phyloP scores from a whole-genome alignment of 768 basidiomycete species.

The Hygrophoropsis aurantiaca region DNA sequence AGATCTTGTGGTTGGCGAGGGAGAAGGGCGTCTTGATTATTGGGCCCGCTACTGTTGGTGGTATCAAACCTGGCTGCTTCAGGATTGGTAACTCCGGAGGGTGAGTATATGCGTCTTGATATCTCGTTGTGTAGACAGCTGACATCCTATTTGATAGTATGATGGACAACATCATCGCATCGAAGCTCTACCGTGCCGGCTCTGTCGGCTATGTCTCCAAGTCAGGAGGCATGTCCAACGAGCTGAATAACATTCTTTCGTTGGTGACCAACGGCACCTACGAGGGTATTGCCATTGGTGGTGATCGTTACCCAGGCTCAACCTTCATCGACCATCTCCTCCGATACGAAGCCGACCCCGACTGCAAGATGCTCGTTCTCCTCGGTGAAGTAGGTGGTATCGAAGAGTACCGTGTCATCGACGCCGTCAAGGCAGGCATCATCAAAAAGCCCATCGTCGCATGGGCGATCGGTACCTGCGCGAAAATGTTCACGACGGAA shows the following conservation, averaged over 20 bases:
- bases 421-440: conserved; percentile 88
- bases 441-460: conserved; percentile 99
- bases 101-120: conserved; percentile 39
- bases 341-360: conserved; percentile 95
- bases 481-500: conserved; percentile 99
- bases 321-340: conserved; percentile 99
- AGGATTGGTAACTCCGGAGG: conserved; percentile 99
- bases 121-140: conserved; percentile 7
- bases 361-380: conserved; percentile 98
- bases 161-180: conserved; percentile 99
- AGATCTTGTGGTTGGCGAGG: conserved; percentile 88
- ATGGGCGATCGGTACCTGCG: conserved; percentile 99
- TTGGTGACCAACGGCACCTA: conserved; percentile 97
- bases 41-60: conserved; percentile 97
- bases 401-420: conserved; percentile 98
- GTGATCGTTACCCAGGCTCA: conserved; percentile 97
- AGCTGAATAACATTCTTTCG: conserved; percentile 99
- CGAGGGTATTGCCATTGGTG: conserved; percentile 99
- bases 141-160: conserved; percentile 58
- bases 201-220: conserved; percentile 99
- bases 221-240: conserved; percentile 99
- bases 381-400: conserved; percentile 99
- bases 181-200: conserved; percentile 96
- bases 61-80: conserved; percentile 99
- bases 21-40: conserved; percentile 88